Base-by-base conservation (phyloP, 495 filamentous ascomycete species). In the Tetracladium setigerum region DNA sequence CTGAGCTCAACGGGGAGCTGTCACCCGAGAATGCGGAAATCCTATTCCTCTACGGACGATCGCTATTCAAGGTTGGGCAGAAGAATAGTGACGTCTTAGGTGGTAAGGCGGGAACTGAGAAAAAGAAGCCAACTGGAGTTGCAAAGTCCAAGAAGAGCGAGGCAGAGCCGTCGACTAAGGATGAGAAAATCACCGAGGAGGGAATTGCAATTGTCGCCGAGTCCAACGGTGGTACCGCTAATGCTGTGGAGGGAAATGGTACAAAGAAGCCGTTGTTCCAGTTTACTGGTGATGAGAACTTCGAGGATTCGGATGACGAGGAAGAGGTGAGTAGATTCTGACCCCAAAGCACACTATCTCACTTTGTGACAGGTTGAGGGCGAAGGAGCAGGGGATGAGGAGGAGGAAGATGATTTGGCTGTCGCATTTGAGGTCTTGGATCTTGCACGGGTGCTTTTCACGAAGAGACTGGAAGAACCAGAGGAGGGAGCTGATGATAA, bases 11-110 rank as follows among this genome's bases (percentile, higher is more conserved):
- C 67, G 92, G 91, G 59, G 94, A 97, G 66, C 78, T 94, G 72
- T 82, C 80, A 37, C 77, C 86, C 5, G 80, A 85, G 30, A 97
- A 99, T 54, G 91, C 90, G 13, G 89, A 95, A 57, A 71, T 99
- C 24, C 79, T 97, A 13, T 99, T 89, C 63, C 76, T 84, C 44
- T 99, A 99, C 67, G 92, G 94, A 14, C 86, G 90, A 58, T 83
- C 86, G 34, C 73, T 97, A 13, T 95, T 92, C 72, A 86, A 91
- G 59, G 85, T 95, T 47, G 92, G 89, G 15, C 83, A 96, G 54
- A 84, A 78, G 64, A 95, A 92, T 60, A 95, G 87, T 59, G 91
- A 96, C 62, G 91, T 98, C 22, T 73, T 98, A 30, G 92, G 92
- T 50, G 83, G 81, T 8, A 86, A 84, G 58, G 82, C 90, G 0